Base-by-base conservation (phyloP, 257 asterid species). In the Hygrophila difformis region DNA sequence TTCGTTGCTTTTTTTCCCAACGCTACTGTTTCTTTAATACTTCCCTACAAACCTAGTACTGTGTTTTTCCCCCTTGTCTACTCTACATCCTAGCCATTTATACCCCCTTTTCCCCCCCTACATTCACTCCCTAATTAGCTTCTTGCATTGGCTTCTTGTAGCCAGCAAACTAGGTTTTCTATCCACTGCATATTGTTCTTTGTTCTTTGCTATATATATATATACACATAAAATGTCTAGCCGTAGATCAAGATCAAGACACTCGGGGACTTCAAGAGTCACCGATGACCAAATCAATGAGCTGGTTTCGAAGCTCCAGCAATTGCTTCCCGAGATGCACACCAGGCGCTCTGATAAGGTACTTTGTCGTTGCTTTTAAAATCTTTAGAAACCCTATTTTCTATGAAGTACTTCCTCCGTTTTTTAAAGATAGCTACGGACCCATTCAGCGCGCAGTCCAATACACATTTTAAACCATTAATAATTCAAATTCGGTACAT, bases 181-280 rank as follows among this genome's bases (percentile, higher is more conserved):
- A 14, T 18, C 16, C 38, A 11, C 20, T 20, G 2, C 4, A 20
- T 1, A 12, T 6, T 13, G 24, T 51, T 23, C 42, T 11, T 3
- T 24, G 3, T 26, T 26, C 8, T 26, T 0, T 26, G n/a, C 31
- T 26, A 26, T 8, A 26, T 26, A 26, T 5, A 26, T 26, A 5
- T 18, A 58, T 35, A 2, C 12, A 26, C 10, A 46, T 12, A 60
- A 39, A 61, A 76, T 77, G 86, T 77, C 86, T 17, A 68, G 80
- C 65, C 51, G 86, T 59, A 73, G 82, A 49, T 70, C 82, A 39
- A 28, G 76, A 61, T 71, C 84, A 53, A 70, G 82, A n/a, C 70
- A 73, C 14, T 50, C 78, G 1, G 72, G 76, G 43, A 55, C 75
- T 43, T 58, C 81, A 6, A 73, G 81, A 41, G 59, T 70, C 56